Evolutionary conservation across 768 basidiomycete genomes (phyloP).

Genomic region (Neoboletus brunneissimus): DNA sequence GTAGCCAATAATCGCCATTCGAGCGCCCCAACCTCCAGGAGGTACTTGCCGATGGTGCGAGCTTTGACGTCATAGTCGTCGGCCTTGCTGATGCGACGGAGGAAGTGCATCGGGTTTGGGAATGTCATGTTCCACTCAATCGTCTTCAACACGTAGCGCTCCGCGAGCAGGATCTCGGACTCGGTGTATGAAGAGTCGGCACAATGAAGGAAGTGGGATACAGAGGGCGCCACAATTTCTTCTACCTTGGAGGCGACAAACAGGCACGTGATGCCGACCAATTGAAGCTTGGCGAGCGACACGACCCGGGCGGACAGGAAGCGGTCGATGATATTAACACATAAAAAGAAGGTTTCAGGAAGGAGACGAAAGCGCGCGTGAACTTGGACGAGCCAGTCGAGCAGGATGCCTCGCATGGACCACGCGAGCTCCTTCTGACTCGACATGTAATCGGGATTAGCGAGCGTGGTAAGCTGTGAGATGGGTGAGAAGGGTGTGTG

Average conservation of each 20-base stretch:
- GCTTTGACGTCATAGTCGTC: constrained; percentile 87
- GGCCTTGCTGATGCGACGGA: constrained; percentile 88
- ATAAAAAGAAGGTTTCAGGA: constrained; percentile 89
- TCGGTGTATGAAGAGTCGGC: constrained; percentile 75
- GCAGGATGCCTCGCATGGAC: constrained; percentile 85
- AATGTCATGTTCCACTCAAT: constrained; percentile 83
- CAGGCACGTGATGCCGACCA: constrained; percentile 85
- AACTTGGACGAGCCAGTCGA: constrained; percentile 93
- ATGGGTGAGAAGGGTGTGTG: not conserved
- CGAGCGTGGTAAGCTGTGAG: constrained; percentile 67
- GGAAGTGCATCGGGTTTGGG: constrained; percentile 87
- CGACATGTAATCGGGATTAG: constrained; percentile 83
- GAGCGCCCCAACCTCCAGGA: constrained; percentile 81
- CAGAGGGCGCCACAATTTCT: constrained; percentile 86
- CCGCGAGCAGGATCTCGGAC: constrained; percentile 83
- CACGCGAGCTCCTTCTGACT: constrained; percentile 80
- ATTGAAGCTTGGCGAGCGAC: constrained; percentile 81
- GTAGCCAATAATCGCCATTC: constrained; percentile 76
- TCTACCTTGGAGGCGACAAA: constrained; percentile 91
- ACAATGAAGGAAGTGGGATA: constrained; percentile 74
- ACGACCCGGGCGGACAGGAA: constrained; percentile 71
- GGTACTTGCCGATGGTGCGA: constrained; percentile 86
- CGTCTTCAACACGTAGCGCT: constrained; percentile 83
- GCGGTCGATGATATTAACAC: constrained; percentile 80
- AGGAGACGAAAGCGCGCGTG: constrained; percentile 83